Evolutionary conservation across 257 asterid genomes (phyloP).

Genomic region (Solanum paucissectum): DNA sequence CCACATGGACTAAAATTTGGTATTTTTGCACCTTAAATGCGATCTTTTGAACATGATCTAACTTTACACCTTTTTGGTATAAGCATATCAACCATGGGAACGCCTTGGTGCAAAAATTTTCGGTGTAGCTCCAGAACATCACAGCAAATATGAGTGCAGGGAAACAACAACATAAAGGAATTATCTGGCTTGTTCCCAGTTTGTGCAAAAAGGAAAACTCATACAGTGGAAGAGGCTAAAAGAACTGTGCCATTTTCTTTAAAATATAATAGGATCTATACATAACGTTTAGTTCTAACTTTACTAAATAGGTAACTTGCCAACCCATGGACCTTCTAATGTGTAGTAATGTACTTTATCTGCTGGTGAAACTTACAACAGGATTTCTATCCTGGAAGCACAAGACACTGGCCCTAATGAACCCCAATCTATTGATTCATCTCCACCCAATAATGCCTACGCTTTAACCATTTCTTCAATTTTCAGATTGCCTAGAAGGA

Average conservation of each 20-base stretch:
- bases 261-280: neutral
- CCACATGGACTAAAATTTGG: neutral
- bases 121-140: neutral
- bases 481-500: neutral
- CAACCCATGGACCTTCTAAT: neutral
- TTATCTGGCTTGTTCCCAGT: neutral
- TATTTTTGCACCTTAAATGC: neutral
- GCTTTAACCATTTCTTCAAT: neutral
- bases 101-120: neutral
- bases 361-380: neutral
- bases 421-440: neutral
- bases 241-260: neutral
- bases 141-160: neutral
- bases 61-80: neutral
- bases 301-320: neutral
- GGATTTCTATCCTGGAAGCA: neutral
- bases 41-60: neutral
- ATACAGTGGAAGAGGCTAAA: neutral
- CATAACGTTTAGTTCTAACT: neutral
- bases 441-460: neutral
- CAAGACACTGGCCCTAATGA: neutral
- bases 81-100: neutral
- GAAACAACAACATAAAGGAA: neutral
- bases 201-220: neutral
- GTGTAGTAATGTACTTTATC: neutral